Conservation (phyloP, 2,329 filamentous ascomycete genomes). For the Calonectria pseudoreteaudii region DNA sequence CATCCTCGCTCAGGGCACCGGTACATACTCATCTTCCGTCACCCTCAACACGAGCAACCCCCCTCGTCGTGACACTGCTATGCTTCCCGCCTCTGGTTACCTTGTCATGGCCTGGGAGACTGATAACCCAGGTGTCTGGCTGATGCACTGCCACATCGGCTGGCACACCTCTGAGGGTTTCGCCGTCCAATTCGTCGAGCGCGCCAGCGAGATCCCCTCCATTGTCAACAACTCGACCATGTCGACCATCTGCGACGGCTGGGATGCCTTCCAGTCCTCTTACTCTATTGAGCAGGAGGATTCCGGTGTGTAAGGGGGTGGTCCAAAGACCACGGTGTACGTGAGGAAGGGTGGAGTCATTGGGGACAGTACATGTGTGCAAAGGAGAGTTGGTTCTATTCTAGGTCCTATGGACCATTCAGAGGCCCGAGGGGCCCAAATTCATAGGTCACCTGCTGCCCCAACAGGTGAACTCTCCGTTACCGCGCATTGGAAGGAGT, state of each 20-base stretch:
- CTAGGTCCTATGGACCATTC: not conserved
- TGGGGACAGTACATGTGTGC: not conserved
- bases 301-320: not conserved
- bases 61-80: slow-evolving; percentile 64
- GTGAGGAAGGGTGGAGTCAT: too few relatives aligned
- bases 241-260: not conserved
- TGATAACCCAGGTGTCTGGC: slow-evolving; percentile 63
- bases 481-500: not conserved
- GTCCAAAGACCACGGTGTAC: too few relatives aligned
- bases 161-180: slow-evolving; percentile 41
- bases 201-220: slow-evolving; percentile 33
- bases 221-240: slow-evolving; percentile 5
- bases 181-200: slow-evolving; percentile 38
- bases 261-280: not conserved
- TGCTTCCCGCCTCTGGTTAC: slow-evolving; percentile 58
- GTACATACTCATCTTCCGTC: slow-evolving; percentile 36
- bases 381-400: not conserved
- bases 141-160: slow-evolving; percentile 63
- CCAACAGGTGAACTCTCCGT: not conserved
- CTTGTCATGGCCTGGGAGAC: slow-evolving; percentile 62
- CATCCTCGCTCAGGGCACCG: slow-evolving; percentile 42
- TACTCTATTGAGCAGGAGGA: slow-evolving; percentile 10
- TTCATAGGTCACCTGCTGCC: not conserved
- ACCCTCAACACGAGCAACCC: slow-evolving; percentile 53
- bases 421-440: not conserved